Percentiles rank a stretch among this genome's conserved stretches.
Conservation (phyloP, 2,329 filamentous ascomycete genomes). For the Cladorrhinum sp. region DNA sequence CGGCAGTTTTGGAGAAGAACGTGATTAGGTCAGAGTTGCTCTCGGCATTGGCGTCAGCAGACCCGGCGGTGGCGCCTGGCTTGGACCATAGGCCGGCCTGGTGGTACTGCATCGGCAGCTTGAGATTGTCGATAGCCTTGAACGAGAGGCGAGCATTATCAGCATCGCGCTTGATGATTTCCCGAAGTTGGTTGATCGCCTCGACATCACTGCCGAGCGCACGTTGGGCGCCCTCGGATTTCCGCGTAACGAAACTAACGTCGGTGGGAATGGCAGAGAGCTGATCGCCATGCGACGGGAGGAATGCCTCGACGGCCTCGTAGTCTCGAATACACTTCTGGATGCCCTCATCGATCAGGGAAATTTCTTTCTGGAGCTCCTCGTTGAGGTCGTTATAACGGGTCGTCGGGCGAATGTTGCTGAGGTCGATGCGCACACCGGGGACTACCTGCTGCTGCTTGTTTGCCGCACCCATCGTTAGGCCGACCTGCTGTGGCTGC, state of each 20-base stretch:
- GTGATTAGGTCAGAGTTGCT: constrained; percentile 59
- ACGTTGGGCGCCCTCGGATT: constrained; percentile 43
- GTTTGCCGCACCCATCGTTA: constrained; percentile 49
- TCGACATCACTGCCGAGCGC: constrained; percentile 41
- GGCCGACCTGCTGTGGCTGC: constrained; percentile 29
- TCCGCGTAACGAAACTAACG: constrained; percentile 43
- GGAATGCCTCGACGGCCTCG: constrained; percentile 69
- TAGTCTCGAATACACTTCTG: constrained; percentile 75
- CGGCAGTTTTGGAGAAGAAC: constrained; percentile 61
- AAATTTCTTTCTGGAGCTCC: constrained; percentile 74
- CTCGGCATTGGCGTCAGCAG: constrained; percentile 45
- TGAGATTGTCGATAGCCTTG: constrained; percentile 46
- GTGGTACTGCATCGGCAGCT: constrained; percentile 50
- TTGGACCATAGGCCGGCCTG: constrained; percentile 43
- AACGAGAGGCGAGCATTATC: constrained; percentile 44
- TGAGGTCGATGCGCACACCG: constrained; percentile 74
- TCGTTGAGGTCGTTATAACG: constrained; percentile 88
- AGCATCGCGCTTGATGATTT: constrained; percentile 41
- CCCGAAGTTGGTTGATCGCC: constrained; percentile 42
- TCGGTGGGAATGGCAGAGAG: constrained; percentile 40
- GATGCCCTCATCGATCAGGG: constrained; percentile 75
- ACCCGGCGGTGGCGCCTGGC: constrained; percentile 40
- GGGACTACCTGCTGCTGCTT: constrained; percentile 57
- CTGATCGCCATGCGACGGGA: constrained; percentile 51
- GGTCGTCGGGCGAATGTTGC: constrained; percentile 78